Percentiles rank a stretch among this genome's conserved stretches.
Evolutionary conservation across 768 basidiomycete species (phyloP).

Genomic region (Podaxis mareebaensis): DNA sequence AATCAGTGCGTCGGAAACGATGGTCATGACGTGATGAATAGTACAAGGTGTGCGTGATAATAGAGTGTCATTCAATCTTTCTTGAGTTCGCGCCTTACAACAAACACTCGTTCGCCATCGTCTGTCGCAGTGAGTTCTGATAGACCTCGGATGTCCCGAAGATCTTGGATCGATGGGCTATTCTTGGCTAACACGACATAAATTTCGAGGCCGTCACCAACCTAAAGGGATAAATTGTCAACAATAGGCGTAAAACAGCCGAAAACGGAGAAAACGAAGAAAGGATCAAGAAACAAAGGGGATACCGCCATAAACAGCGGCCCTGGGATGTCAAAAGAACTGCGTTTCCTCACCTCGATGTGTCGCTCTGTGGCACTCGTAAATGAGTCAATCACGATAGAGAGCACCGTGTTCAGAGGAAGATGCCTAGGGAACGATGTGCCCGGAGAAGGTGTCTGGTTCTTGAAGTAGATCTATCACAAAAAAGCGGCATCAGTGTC

Average conservation of each 20-base stretch:
- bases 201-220: conserved; percentile 94
- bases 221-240: conserved; percentile 43
- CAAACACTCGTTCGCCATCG: conserved; percentile 75
- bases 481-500: conserved; percentile 24
- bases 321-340: conserved; percentile 15
- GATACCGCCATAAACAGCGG: conserved; percentile 1
- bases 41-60: conserved; percentile 14
- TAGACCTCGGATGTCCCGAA: conserved; percentile 54
- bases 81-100: conserved; percentile 78
- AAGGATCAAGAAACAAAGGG: background rate
- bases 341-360: conserved; percentile 71
- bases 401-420: conserved; percentile 75
- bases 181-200: conserved; percentile 80
- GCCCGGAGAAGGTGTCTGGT: conserved; percentile 77
- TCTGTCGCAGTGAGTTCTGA: conserved; percentile 63
- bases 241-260: conserved; percentile 13
- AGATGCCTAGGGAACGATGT: conserved; percentile 78
- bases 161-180: conserved; percentile 52
- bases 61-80: conserved; percentile 55
- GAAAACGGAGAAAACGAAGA: conserved; percentile 15
- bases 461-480: conserved; percentile 94
- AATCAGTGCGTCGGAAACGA: background rate
- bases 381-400: conserved; percentile 94
- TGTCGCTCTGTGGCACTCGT: conserved; percentile 97
- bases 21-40: conserved; percentile 19